Evolutionary conservation across 352 stramenopile species (phyloP).

Genomic region (Phytophthora idaei): DNA sequence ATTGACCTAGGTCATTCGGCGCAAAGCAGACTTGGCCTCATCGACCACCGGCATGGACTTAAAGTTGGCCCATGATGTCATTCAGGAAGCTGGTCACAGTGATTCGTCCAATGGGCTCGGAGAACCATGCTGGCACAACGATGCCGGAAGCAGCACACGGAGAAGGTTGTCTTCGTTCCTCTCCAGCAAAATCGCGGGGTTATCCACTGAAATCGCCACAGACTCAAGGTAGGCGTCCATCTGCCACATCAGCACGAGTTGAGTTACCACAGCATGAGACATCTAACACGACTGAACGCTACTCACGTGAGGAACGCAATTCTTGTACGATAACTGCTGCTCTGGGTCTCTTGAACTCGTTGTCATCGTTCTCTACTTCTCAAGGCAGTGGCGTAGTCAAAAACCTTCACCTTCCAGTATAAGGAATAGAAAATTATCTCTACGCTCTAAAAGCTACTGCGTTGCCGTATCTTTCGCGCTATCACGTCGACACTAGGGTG

Average conservation of each 20-base stretch:
- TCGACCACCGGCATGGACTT: not conserved
- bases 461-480: conserved; percentile 25
- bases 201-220: not conserved
- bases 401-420: too few relatives aligned
- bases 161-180: not conserved
- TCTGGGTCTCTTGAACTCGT: too few relatives aligned
- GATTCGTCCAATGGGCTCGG: not conserved
- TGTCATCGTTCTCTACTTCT: too few relatives aligned
- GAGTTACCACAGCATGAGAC: not conserved
- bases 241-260: not conserved
- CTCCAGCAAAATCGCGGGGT: not conserved
- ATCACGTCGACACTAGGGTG: conserved; percentile 34
- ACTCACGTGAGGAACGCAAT: too few relatives aligned
- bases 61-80: not conserved
- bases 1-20: not conserved
- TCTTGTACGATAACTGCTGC: too few relatives aligned
- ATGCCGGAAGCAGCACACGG: not conserved
- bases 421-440: too few relatives aligned
- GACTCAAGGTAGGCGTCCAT: not conserved
- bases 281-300: not conserved
- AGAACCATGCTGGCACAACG: not conserved
- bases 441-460: not conserved
- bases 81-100: not conserved
- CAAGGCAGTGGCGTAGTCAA: too few relatives aligned
- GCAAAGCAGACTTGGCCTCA: not conserved